Conservation (phyloP, 179 eudicot genomes). For the Silene noctiflora region DNA sequence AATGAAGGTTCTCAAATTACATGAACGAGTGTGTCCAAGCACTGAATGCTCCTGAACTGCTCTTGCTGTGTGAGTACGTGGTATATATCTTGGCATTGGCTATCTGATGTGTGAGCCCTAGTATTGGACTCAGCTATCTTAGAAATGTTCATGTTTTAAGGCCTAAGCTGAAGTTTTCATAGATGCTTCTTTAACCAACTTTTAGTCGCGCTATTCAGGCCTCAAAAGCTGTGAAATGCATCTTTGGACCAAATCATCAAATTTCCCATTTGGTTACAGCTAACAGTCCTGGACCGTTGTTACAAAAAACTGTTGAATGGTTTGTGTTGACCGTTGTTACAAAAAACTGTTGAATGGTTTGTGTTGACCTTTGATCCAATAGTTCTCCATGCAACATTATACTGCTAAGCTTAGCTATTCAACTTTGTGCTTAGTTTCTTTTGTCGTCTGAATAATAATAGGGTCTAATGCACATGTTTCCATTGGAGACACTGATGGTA, state of each 20-base stretch:
- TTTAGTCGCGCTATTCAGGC: no score
- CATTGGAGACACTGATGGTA: neutral
- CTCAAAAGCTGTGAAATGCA: neutral
- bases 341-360: neutral
- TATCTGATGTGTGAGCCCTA: no score
- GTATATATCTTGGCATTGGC: no score
- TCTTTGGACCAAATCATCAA: neutral
- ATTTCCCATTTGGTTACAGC: neutral
- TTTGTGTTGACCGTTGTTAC: neutral
- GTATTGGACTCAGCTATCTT: no score
- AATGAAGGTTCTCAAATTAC: no score
- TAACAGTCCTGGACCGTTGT: no score
- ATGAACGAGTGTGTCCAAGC: no score
- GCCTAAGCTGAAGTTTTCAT: no score
- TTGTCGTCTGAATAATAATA: neutral
- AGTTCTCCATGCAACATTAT: constrained; percentile 6
- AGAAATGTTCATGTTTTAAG: no score
- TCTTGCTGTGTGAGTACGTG: no score
- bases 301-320: neutral
- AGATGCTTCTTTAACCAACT: no score
- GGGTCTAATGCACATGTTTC: constrained; percentile 13
- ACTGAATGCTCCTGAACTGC: no score
- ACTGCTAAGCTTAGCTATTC: neutral
- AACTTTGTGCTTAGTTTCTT: neutral
- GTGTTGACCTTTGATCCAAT: neutral